These are phyloP conservation scores for Sinapis alba DNA, from an alignment of 441 rosid species.

Conservation along the genomic window DNA sequence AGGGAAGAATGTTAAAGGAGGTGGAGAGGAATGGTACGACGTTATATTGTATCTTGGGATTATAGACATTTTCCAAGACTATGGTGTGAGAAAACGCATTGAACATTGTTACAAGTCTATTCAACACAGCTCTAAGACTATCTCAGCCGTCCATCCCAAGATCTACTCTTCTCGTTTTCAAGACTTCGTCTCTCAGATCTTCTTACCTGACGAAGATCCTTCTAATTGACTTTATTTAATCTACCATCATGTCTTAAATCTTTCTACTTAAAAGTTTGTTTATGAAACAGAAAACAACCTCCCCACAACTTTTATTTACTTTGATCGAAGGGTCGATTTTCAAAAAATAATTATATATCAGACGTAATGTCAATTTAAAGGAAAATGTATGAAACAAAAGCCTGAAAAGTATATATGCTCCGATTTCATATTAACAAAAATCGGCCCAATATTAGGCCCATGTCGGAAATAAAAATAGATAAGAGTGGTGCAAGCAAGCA, in stretches of 20 bases:
- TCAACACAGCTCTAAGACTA: conserved; percentile 51
- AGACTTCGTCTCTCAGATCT: conserved; percentile 45
- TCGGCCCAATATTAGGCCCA: no score
- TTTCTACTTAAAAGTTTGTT: no score
- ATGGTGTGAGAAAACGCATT: conserved; percentile 51
- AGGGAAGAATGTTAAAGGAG: conserved; percentile 37
- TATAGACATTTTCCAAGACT: conserved; percentile 53
- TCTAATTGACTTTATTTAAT: neutral
- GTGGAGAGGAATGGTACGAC: conserved; percentile 48
- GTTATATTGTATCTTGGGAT: conserved; percentile 52
- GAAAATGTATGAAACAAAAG: neutral
- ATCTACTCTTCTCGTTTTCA: conserved; percentile 57
- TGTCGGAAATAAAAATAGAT: neutral
- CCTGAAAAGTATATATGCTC: no score
- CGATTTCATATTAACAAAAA: no score
- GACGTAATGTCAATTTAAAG: neutral
- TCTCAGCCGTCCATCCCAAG: conserved; percentile 60
- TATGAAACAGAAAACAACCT: no score
- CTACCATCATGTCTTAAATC: neutral
- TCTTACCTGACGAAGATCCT: conserved; percentile 39
- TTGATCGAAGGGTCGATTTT: no score
- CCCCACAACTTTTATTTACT: no score
- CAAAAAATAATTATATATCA: no score
- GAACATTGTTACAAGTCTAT: conserved; percentile 64
- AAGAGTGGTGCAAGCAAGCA: neutral